phyloP scores from a whole-genome alignment of 2,329 filamentous ascomycete genomes.

The Diplodia corticola region DNA sequence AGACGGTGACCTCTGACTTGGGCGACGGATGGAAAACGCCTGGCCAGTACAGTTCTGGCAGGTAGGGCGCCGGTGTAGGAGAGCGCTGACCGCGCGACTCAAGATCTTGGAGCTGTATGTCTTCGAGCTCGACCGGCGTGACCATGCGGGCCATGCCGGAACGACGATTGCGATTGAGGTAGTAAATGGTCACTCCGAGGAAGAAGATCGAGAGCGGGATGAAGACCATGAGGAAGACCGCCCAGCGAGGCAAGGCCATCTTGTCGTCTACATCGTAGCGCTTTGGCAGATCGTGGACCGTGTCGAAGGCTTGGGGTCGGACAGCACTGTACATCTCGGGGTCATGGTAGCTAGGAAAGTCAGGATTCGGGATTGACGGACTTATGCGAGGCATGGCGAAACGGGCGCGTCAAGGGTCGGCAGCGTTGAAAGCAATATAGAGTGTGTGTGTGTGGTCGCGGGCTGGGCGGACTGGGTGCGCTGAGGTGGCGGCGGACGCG shows the following conservation, averaged over 20 bases:
- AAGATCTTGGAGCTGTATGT: neutral
- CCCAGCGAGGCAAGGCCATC: neutral
- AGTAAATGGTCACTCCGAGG: neutral
- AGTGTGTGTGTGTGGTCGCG: no score
- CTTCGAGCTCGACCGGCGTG: neutral
- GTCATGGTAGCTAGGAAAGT: neutral
- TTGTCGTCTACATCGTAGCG: neutral
- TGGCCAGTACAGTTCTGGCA: constrained; percentile 6
- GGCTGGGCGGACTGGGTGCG: no score
- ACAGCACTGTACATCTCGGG: constrained; percentile 5
- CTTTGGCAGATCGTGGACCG: neutral
- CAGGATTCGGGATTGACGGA: neutral
- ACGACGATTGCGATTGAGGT: constrained; percentile 2
- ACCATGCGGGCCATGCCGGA: neutral
- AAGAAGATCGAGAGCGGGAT: neutral
- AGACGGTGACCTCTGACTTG: neutral
- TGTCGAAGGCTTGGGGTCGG: neutral
- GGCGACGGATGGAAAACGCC: neutral
- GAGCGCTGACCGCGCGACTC: neutral
- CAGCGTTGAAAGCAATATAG: neutral
- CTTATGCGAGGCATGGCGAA: neutral
- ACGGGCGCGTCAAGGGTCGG: neutral
- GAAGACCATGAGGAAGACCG: neutral
- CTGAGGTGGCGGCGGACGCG: neutral
- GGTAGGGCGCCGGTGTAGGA: neutral